A percentile compares a stretch with the other conserved stretches of the same genome.
phyloP scores from a whole-genome alignment of 805 yeast species.

The Kodamaea fukazawae region DNA sequence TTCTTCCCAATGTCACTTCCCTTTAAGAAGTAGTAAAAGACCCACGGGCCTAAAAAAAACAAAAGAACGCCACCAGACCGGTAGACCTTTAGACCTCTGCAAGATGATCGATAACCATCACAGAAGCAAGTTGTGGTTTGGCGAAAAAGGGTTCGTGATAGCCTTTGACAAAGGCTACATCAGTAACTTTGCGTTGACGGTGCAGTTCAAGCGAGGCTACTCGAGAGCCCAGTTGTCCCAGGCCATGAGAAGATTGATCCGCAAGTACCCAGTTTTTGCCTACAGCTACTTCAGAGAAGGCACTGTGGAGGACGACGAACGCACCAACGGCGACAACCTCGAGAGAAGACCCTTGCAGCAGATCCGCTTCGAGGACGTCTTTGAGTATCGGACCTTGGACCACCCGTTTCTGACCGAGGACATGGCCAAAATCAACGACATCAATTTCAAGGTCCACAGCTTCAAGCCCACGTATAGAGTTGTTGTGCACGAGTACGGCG shows the following conservation, averaged over 20 bases:
- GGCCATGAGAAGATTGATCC: slow-evolving; percentile 6
- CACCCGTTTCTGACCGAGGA: neutral
- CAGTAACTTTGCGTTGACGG: slow-evolving; percentile 7
- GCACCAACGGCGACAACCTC: slow-evolving; percentile 6
- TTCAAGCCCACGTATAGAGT: slow-evolving; percentile 6
- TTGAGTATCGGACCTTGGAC: slow-evolving; percentile 2
- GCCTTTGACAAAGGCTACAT: slow-evolving; percentile 9
- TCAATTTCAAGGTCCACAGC: slow-evolving; percentile 3
- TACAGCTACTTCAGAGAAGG: slow-evolving; percentile 8
- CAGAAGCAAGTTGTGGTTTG: slow-evolving; percentile 8
- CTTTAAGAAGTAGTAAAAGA: too few relatives aligned
- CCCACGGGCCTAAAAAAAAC: too few relatives aligned
- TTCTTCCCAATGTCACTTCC: too few relatives aligned
- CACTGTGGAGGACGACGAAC: slow-evolving; percentile 5
- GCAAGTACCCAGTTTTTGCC: slow-evolving; percentile 8
- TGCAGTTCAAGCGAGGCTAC: slow-evolving; percentile 3
- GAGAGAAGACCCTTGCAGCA: slow-evolving; percentile 5
- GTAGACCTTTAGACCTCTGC: too few relatives aligned
- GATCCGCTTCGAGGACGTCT: slow-evolving; percentile 6
- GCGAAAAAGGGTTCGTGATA: slow-evolving; percentile 9
- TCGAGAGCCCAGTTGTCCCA: slow-evolving; percentile 6
- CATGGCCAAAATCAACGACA: slow-evolving; percentile 2
- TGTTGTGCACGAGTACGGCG: slow-evolving; percentile 6
- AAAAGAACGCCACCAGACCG: too few relatives aligned
- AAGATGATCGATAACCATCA: slow-evolving; percentile 5